Base-by-base conservation (phyloP, 169 alveolate species). In the Pseudocohnilembus persalinus region DNA sequence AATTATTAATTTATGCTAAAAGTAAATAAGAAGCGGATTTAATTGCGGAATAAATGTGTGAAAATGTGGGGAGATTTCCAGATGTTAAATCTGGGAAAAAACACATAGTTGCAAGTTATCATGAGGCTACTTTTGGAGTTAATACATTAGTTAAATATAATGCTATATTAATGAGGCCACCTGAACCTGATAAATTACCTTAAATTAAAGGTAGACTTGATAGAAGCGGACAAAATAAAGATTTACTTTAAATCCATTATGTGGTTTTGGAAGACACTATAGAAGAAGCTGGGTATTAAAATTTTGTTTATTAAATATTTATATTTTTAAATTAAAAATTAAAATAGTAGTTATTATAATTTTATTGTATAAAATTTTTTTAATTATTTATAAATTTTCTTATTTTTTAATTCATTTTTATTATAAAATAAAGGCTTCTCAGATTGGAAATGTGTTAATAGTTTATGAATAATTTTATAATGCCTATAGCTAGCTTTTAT, bases 101-200 rank as follows among this genome's bases (percentile, higher is more conserved):
- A 29, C 77, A 73, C 31, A 29, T 73, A 6, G 77, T 73, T 25
- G 77, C 31, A 6, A 11, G 29, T 28, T 73, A 73, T 29, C 29
- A n/a, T 11, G 77, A 28, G 16, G 77, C 33, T 25, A 29, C 31
- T 16, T 73, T 28, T 73, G 77, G 77, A 6, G 11, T 73, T 16
- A 73, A 73, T 25, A 29, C 29, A 28, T 25, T 73, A 15, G 77
- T 73, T 26, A 28, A 6, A 4, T 73, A 28, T 28, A 29, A 73
- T 73, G 31, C 26, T 73, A 73, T 73, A 11, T 15, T 73, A 25
- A 73, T 26, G 4, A n/a, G 77, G 25, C 77, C 77, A 6, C 77
- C 77, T 11, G 77, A 73, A 29, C 77, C 77, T 73, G 77, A 73
- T 29, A 73, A 73, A 73, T 25, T 73, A 25, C 77, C 77, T 25